Base-by-base conservation (phyloP, 176 grass and related monocot species). In the Olyra latifolia region DNA sequence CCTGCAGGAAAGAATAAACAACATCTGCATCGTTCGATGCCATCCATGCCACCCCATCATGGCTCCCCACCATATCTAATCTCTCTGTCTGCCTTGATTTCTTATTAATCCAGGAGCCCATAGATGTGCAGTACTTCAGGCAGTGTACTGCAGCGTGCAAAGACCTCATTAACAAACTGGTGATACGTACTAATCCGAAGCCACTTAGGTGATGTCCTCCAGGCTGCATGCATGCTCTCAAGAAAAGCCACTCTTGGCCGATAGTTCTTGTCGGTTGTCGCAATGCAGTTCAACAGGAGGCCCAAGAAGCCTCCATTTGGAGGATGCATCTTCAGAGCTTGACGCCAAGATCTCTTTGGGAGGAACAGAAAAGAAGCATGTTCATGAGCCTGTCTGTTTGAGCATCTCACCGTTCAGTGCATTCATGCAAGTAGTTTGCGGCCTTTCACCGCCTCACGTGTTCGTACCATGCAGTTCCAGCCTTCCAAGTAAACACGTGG, bases 11-110 rank as follows among this genome's bases (percentile, higher is more conserved):
- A 46, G 48, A 66, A 66, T 35, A 43, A 72, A 53, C 24, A 74
- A 8, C 49, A n/a, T 57, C 9, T 48, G 68, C 81, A 25, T 45
- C 56, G 62, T 45, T 54, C 10, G 24, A 67, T 83, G 71, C 59
- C 42, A 75, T 83, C 71, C 71, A 75, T 41, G 35, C 42, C 11
- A 16, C 10, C 28, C n/a, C 15, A 65, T 15, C 46, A 22, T 65
- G 58, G 50, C 69, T 74, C 27, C 52, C 53, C 77, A 24, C 22
- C 48, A 40, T 3, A 15, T 46, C 11, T 16, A 38, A 17, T 41
- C 20, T 27, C n/a, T n/a, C 24, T 44, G 5, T 9, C 24, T 46
- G 40, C 52, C 39, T 66, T 45, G 41, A 25, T 41, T 41, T 25
- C 11, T 45, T 45, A 35, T 35, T 35, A 35, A 35, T 35, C 32